Evolutionary conservation across 257 asterid species (phyloP).

Genomic region (Anisodus tanguticus): DNA sequence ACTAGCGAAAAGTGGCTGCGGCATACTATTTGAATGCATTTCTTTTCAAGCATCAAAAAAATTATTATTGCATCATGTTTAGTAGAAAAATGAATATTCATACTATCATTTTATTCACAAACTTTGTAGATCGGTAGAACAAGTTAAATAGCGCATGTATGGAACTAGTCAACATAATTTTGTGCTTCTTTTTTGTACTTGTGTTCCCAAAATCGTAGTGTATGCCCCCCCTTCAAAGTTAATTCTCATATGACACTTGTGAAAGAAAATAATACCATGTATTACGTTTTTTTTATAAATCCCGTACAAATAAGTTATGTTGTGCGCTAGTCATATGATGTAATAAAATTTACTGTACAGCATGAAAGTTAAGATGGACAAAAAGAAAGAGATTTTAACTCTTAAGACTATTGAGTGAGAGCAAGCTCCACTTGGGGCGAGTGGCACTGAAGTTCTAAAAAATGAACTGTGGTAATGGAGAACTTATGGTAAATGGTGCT

Average conservation of each 20-base stretch:
- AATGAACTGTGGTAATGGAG: neutral
- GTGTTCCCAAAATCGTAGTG: neutral
- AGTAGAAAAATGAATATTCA: neutral
- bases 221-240: neutral
- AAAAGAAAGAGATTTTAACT: neutral
- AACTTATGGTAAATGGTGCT: neutral
- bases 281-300: too few species aligned
- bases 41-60: neutral
- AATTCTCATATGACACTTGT: neutral
- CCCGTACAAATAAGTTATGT: too few species aligned
- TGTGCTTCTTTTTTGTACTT: neutral
- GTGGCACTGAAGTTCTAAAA: conserved; percentile 3
- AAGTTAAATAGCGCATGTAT: neutral
- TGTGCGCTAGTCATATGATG: too few species aligned
- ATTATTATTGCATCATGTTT: neutral
- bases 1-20: neutral
- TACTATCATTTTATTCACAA: neutral
- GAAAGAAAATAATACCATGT: too few species aligned
- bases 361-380: neutral
- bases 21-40: neutral
- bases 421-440: neutral
- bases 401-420: neutral
- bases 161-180: neutral
- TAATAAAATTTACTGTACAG: neutral
- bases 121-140: neutral